These are phyloP conservation scores for Stemphylium vesicarium DNA, from an alignment of 2,329 filamentous ascomycete genomes.

Conservation along the genomic window DNA sequence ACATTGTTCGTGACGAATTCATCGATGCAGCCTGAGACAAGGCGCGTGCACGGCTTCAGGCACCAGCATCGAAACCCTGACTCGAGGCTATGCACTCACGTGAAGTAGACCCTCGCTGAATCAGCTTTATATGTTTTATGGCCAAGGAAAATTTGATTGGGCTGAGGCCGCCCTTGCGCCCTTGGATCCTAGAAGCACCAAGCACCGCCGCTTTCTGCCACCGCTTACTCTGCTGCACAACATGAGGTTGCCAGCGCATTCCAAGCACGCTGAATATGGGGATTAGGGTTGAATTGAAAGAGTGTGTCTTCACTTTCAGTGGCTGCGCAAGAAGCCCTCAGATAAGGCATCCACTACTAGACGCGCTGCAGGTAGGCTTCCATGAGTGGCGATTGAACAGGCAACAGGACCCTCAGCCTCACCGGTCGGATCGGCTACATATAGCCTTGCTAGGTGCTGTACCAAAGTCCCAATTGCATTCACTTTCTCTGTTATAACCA, in stretches of 20 bases:
- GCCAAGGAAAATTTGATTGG: too few relatives aligned
- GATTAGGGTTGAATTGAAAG: too few relatives aligned
- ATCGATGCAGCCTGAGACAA: background rate
- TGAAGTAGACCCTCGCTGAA: background rate
- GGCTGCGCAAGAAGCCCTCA: background rate
- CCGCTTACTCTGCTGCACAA: background rate
- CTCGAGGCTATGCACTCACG: background rate
- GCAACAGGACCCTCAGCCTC: constrained; percentile 14
- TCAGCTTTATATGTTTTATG: too few relatives aligned
- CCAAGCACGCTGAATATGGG: background rate
- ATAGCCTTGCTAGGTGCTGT: constrained; percentile 1
- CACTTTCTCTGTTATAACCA: background rate
- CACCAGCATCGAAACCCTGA: background rate
- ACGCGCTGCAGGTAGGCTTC: constrained; percentile 7
- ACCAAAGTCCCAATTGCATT: background rate
- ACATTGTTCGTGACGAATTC: background rate
- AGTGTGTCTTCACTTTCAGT: background rate
- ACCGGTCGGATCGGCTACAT: constrained; percentile 3
- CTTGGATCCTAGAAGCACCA: background rate
- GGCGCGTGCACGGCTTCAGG: background rate
- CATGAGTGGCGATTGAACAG: background rate
- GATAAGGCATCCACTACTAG: background rate
- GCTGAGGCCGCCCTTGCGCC: background rate
- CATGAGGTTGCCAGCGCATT: constrained; percentile 5
- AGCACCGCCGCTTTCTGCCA: background rate